Conservation (phyloP, 2,329 filamentous ascomycete genomes). For the Fusarium clavum region DNA sequence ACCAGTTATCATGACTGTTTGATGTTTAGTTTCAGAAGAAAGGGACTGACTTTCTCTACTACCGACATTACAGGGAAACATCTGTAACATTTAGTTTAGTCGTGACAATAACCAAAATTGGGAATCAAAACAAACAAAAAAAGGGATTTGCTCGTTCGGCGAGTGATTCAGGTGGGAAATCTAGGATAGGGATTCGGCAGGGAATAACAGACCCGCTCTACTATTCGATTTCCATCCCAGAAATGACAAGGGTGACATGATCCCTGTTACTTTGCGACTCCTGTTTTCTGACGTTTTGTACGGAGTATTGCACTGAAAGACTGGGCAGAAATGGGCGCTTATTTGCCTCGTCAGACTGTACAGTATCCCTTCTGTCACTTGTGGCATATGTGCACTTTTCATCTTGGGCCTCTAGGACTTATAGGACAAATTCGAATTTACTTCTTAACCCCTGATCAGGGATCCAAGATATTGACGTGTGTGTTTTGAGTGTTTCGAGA, state of each 20-base stretch:
- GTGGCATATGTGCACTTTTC: background rate
- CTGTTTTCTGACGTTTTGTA: background rate
- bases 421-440: conserved; percentile 7
- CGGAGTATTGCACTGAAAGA: background rate
- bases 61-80: conserved; percentile 11
- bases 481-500: background rate
- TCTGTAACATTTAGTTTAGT: conserved; percentile 21
- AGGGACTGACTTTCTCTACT: background rate
- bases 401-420: conserved; percentile 5
- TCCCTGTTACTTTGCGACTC: conserved; percentile 13
- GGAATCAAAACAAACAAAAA: conserved; percentile 12
- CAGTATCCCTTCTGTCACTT: conserved; percentile 6
- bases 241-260: conserved; percentile 19
- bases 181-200: conserved; percentile 18
- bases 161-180: conserved; percentile 40
- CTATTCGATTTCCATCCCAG: conserved; percentile 33
- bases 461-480: background rate
- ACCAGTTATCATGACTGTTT: conserved; percentile 11
- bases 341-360: conserved; percentile 16
- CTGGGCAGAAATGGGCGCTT: conserved; percentile 21
- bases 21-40: conserved; percentile 22
- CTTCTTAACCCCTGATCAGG: background rate
- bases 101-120: conserved; percentile 6
- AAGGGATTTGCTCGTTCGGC: conserved; percentile 16
- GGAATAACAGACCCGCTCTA: conserved; percentile 23